Evolutionary conservation across 2,329 filamentous ascomycete genomes (phyloP), one percentile per base, ranked within the genome.

Genomic region (Xylariaceae sp.): DNA sequence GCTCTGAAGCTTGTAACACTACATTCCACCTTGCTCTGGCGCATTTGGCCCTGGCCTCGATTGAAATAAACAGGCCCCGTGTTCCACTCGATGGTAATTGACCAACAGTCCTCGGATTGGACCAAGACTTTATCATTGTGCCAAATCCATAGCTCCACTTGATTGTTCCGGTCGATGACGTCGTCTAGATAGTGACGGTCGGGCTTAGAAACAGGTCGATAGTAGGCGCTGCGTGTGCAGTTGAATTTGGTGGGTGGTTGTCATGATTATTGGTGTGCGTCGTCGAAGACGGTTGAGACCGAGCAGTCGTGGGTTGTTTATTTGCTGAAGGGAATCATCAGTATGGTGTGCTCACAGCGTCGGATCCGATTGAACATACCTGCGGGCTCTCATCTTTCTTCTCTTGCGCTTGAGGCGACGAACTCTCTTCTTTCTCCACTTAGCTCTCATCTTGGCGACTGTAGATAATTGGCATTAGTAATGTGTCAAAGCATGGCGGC

Each of bases 361-460:
- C 3, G 34, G 52, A 18, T 10, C 23, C 17, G 51, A 48, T 48
- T 59, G 48, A 42, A 82, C 92, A 86, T 85, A 97, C 94, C 88
- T 92, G 83, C 94, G 84, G 75, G 93, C 94, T 79, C 94, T 88
- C 83, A 94, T 96, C 93, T 99, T 99, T 92, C 94, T 95, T 84
- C 94, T 92, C 92, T 99, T 99, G 78, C 92, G 89, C 89, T 97
- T 97, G 80, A 99, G 91, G 81, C 94, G 88, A 76, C 94, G 87
- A 82, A 96, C 92, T 80, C 94, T 87, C 93, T 99, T 99, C 90
- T 99, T 99, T 86, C 93, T 94, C 94, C 94, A 97, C 86, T 97
- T 97, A 78, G 92, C 92, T 94, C 93, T 83, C 84, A 87, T 86
- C 81, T 80, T 86, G 82, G 69, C 68, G 64, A 67, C 66, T 71